phyloP scores from a whole-genome alignment of 768 basidiomycete genomes.

The Cubamyces sp. region DNA sequence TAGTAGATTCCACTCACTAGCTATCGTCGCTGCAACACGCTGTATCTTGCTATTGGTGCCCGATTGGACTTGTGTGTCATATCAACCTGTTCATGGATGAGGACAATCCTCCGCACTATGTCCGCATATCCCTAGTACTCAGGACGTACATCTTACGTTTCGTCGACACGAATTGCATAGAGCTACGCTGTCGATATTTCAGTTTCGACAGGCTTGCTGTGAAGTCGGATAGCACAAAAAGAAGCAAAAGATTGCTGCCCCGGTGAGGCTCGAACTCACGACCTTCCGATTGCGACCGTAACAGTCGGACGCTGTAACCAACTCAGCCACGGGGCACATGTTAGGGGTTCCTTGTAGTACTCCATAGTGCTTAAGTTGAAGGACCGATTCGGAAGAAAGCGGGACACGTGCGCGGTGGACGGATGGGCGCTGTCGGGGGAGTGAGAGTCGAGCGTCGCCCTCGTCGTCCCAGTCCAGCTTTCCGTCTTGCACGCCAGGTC shows the following conservation, averaged over 20 bases:
- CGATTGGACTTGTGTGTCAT: no score
- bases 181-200: neutral
- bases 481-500: conserved; percentile 23
- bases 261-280: conserved; percentile 73
- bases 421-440: neutral
- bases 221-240: neutral
- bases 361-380: neutral
- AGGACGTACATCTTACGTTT: no score
- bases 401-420: conserved; percentile 10
- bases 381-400: conserved; percentile 8
- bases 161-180: neutral
- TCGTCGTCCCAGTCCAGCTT: conserved; percentile 9
- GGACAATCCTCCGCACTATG: no score
- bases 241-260: conserved; percentile 24
- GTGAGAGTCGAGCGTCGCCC: neutral
- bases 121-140: no score
- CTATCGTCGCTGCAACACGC: conserved; percentile 13
- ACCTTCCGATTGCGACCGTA: conserved; percentile 60
- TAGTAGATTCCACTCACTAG: conserved; percentile 27
- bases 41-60: neutral
- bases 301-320: conserved; percentile 82
- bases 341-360: neutral
- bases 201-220: no score
- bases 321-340: conserved; percentile 72
- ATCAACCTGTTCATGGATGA: no score